phyloP scores from a whole-genome alignment of 768 basidiomycete species.

The Phaffia australis region DNA sequence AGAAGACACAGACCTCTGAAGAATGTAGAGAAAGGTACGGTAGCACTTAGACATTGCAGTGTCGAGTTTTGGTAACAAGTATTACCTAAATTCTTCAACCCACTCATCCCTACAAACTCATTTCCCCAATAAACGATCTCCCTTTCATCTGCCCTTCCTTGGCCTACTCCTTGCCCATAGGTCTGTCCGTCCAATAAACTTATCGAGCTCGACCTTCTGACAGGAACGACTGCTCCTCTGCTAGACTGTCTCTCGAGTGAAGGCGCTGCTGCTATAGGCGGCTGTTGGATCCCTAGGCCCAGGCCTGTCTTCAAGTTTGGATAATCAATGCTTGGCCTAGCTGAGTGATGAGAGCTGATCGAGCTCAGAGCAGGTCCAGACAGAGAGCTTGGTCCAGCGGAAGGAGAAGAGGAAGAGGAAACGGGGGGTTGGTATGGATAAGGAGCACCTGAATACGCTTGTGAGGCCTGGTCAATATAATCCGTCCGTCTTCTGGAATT shows the following conservation, averaged over 20 bases:
- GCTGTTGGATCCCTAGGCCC: conserved; percentile 46
- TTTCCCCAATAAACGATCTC: conserved; percentile 77
- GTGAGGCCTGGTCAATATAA: conserved; percentile 25
- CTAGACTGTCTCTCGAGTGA: conserved; percentile 56
- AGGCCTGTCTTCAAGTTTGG: conserved; percentile 6
- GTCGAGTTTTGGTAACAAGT: conserved; percentile 99
- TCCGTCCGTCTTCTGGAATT: conserved; percentile 24
- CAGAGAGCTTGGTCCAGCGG: no score
- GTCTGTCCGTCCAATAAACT: conserved; percentile 51
- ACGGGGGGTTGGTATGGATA: conserved; percentile 8
- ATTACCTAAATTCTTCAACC: conserved; percentile 70
- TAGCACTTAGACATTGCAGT: conserved; percentile 89
- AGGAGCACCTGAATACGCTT: conserved; percentile 16
- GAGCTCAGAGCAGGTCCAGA: not conserved
- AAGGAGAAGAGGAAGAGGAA: not conserved
- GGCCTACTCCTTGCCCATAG: conserved; percentile 9
- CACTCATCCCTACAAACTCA: conserved; percentile 63
- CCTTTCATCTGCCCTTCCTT: conserved; percentile 45
- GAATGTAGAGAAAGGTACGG: conserved; percentile 82
- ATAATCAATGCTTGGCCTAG: conserved; percentile 19
- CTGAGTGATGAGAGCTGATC: not conserved
- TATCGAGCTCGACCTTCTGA: conserved; percentile 31
- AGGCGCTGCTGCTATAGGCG: conserved; percentile 64
- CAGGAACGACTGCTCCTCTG: conserved; percentile 30
- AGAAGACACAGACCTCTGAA: conserved; percentile 59